Evolutionary conservation across 768 basidiomycete genomes (phyloP), one percentile per base, ranked within the genome.

Genomic region (Collybiopsis confluens): DNA sequence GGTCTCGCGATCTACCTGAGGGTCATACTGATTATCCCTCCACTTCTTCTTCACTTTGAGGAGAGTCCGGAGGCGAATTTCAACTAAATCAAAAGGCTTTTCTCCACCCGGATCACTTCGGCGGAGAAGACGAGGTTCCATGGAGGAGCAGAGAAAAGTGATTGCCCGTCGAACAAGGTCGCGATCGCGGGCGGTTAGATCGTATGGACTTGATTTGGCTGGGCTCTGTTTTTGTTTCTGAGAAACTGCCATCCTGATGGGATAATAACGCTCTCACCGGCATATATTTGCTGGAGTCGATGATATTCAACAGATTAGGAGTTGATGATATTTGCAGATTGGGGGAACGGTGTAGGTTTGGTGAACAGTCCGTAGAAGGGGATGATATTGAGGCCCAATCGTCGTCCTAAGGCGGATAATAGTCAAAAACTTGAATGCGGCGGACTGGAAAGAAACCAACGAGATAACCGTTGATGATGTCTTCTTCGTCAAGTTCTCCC

Each of bases 101-200:
- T 62, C 59, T 24, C 59, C 61, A 5, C 61, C 61, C 15, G 61
- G 61, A 21, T 62, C 61, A 45, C 59, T 62, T 28, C 56, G 60
- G 7, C 61, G 33, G 23, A 60, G 36, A 1, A 62, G 56, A 15
- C 61, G 61, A 4, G 59, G 61, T 47, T 60, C 61, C 61, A 60
- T 62, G 13, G 51, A 10, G 33, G 56, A 42, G 52, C 61, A 62
- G 15, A 62, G 43, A 0, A 60, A 50, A 1, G 53, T 37, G 21
- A 62, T 57, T 30, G 61, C 61, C 23, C 57, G 45, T 23, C 57
- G 53, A 4, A 62, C 48, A 36, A 54, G 37, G 16, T 46, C 50
- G 6, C 59, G 59, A 27, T 62, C 54, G 23, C 33, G 13, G 24
- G 3, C 28, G 10, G 45, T 47, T 9, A 47, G 23, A 13, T 47